phyloP scores from a whole-genome alignment of 495 filamentous ascomycete genomes.

The Penicillium pulvis region DNA sequence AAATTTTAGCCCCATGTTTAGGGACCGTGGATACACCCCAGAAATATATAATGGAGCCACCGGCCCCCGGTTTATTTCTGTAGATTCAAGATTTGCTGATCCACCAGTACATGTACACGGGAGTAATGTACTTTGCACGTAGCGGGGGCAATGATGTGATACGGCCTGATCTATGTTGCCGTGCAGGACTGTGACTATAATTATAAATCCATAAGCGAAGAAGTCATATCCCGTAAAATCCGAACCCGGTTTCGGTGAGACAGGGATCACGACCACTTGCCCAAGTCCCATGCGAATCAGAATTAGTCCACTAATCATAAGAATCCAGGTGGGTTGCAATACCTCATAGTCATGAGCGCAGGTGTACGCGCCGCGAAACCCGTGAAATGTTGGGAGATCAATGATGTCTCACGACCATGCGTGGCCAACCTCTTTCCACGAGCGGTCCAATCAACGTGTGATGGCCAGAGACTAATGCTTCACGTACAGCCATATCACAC shows the following conservation, averaged over 20 bases:
- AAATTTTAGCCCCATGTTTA: not conserved
- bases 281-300: no score
- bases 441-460: conserved; percentile 9
- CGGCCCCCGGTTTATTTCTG: not conserved
- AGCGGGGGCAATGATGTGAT: no score
- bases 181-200: no score
- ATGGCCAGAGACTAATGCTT: conserved; percentile 18
- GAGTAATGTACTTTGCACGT: no score
- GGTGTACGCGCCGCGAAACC: not conserved
- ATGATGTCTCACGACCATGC: conserved; percentile 6
- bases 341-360: not conserved
- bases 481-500: conserved; percentile 13
- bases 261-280: no score
- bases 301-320: not conserved
- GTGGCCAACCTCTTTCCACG: conserved; percentile 3
- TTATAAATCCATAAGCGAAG: no score
- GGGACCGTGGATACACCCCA: not conserved
- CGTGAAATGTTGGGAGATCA: not conserved
- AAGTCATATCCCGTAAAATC: no score
- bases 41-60: not conserved
- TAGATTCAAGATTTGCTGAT: not conserved
- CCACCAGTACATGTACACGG: not conserved
- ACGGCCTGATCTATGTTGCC: no score
- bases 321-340: not conserved
- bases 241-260: no score